Base-by-base conservation (phyloP, 2,329 filamentous ascomycete species). In the Alternaria arbusti region DNA sequence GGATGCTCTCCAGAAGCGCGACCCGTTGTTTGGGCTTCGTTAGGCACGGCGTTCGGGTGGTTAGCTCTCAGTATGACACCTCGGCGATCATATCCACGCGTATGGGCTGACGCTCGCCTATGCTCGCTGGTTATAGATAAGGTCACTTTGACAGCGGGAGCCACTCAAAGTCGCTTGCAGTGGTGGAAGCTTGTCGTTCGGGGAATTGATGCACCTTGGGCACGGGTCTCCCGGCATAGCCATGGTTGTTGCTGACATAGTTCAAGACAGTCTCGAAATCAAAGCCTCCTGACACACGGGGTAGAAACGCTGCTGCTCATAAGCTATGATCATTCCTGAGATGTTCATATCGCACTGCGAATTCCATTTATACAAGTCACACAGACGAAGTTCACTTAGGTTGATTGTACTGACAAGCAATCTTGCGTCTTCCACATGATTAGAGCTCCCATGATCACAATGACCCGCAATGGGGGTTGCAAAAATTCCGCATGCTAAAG, bases 71-170 rank as follows among this genome's bases (percentile, higher is more conserved):
- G 50, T 60, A 55, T 56, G 51, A 36, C 44, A 50, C 44, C 49
- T 55, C 30, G 58, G 44, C 58, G 30, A 56, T 60, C 51, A 20
- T 56, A 15, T 44, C 49, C 30, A 47, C 20, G 32, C 45, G 17
- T 30, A 40, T 23, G 58, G 32, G 8, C 26, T 26, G 25, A 25
- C 32, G 30, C 46, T 50, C 52, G 52, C 45, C 58, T 56, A 44
- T 50, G 32, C 49, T 28, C 54, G 32, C 52, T 50, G 52, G 51
- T 47, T 57, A 23, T 44, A 45, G 51, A 57, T 57, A 61, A 51
- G 58, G 45, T 44, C 51, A 45, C 52, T 44, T 30, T 61, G 58
- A 61, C 51, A 61, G 58, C 58, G 58, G 51, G 45, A 61, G 52
- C 58, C 58, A 57, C 52, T 57, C 11, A 44, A 45, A 17, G 17